Conservation (phyloP, 1,284 basidiomycete species). For the Moesziomyces parantarcticus region DNA sequence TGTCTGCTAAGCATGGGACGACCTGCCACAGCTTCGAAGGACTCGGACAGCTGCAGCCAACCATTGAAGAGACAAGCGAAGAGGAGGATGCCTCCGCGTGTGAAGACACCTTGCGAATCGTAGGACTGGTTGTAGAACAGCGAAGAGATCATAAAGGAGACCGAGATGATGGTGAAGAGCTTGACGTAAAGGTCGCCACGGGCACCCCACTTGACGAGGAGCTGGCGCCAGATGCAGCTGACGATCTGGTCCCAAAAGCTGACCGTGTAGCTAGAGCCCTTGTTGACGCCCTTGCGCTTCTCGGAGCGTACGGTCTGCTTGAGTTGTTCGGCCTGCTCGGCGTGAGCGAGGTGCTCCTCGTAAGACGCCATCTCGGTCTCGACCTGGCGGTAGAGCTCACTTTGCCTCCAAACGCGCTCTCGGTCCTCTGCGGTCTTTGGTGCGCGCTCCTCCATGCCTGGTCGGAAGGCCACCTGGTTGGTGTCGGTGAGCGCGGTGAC, state of each 20-base stretch:
- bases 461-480: conserved; percentile 72
- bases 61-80: conserved; percentile 69
- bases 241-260: conserved; percentile 51
- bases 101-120: conserved; percentile 54
- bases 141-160: conserved; percentile 52
- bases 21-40: conserved; percentile 72
- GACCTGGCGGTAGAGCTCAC: conserved; percentile 44
- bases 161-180: conserved; percentile 57
- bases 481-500: conserved; percentile 75
- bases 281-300: conserved; percentile 57
- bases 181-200: conserved; percentile 51
- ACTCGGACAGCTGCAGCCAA: conserved; percentile 64
- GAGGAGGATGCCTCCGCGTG: conserved; percentile 68
- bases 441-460: conserved; percentile 71
- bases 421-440: conserved; percentile 58
- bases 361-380: conserved; percentile 53
- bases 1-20: conserved; percentile 65
- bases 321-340: conserved; percentile 47
- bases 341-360: conserved; percentile 43
- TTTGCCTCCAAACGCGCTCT: conserved; percentile 52
- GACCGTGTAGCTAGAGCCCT: conserved; percentile 53
- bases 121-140: conserved; percentile 56
- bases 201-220: conserved; percentile 57
- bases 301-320: conserved; percentile 38
- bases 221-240: conserved; percentile 51